Evolutionary conservation across 169 alveolate species (phyloP), one percentile per base, ranked within the genome.

Genomic region (Plasmodium reichenowi): DNA sequence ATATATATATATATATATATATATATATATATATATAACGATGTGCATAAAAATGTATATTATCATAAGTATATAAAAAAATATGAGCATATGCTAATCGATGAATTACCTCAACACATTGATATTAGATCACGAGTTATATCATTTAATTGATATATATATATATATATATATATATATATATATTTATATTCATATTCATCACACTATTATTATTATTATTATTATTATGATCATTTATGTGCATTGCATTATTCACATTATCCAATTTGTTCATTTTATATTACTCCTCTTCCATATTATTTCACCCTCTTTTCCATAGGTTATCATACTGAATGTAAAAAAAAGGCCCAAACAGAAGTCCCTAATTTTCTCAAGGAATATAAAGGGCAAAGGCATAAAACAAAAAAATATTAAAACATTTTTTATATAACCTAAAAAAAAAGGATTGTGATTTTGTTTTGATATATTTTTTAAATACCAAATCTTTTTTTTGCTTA

Each of bases 241-340:
- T n/a, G n/a, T n/a, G n/a, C 1, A 3, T 52, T 5, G 0, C 13
- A 13, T 52, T 20, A 52, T 52, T 54, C 7, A 12, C 12, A 54
- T 54, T 54, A 0, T 54, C 13, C 8, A 9, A 9, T 0, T 12
- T 54, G 2, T 54, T 8, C 63, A 54, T 10, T 32, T 38, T 24
- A 47, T 8, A 10, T 63, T 76, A 64, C 78, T 26, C 29, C 47
- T 54, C 32, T 54, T 64, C 89, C 89, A 76, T 13, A 76, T 20
- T 13, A 76, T 76, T 71, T 76, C 89, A 22, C 76, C 89, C 15
- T 66, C 59, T 32, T 52, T 32, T 7, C 78, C 89, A 38, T 43
- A 38, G 8, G 67, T 17, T 17, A 45, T 20, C 26, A 32, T 68
- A 24, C 10, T 50, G n/a, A 38, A 64, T 32, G 17, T 32, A 12